Base-by-base conservation (phyloP, 345 rosid species). In the Theobroma cacao region DNA sequence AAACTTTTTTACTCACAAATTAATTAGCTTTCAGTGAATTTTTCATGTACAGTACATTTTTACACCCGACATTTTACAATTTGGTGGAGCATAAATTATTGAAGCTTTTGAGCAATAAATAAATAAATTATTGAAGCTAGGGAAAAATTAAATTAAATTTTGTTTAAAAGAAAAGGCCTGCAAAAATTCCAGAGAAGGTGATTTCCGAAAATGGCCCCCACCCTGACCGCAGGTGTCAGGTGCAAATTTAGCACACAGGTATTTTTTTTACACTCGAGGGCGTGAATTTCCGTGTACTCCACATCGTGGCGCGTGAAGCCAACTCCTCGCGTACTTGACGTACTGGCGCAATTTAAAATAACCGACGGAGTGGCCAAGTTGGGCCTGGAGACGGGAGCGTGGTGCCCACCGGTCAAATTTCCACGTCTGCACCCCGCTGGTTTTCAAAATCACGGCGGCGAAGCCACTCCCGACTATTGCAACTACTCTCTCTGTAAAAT, bases 361-460 rank as follows among this genome's bases (percentile, higher is more conserved):
- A 10, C 43, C 18, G 10, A 15, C 53, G 41, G 38, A 59, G 69
- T 59, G 10, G 26, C 69, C 33, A 41, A 73, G 55, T n/a, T 36
- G 52, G 76, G 76, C 64, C 13, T 5, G 2, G 7, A 36, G 11
- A n/a, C 7, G 28, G 28, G 55, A 30, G 1, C 30, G 69, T 75
- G 77, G 77, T 6, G 72, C 82, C 83, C 72, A 62, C 24, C 0
- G 5, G 76, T 78, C 78, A 73, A 75, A 17, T 14, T 43, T 82
- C 71, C 74, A 52, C 58, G 41, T 13, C 10, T 9, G 22, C 15
- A 2, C 71, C 1, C 43, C 8, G 61, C 80, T 38, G 56, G 15
- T 60, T 74, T 81, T 77, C 7, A 55, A 75, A 13, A 11, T 30
- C 26, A 7, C 47, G 80, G 66, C 81, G 38, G 20, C 53, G 64